Base-by-base conservation (phyloP, 106 monocot genomes). In the Posidonia australis region DNA sequence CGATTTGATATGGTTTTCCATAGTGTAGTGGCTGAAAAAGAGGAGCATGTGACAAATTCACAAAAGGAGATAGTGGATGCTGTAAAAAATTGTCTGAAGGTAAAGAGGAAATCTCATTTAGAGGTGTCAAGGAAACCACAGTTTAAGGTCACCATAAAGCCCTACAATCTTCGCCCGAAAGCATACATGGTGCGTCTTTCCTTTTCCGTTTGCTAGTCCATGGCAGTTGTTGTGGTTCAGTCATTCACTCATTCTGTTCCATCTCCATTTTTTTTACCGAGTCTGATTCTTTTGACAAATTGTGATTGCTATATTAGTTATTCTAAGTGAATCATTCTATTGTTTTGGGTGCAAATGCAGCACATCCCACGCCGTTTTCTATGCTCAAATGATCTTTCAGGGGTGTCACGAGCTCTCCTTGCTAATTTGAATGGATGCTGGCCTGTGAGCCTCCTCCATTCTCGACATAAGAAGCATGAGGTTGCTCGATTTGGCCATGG, bases 341-440 rank as follows among this genome's bases (percentile, higher is more conserved):
- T n/a, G n/a, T n/a, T n/a, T n/a, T n/a, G n/a, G n/a, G n/a, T n/a
- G n/a, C n/a, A n/a, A n/a, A n/a, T 57, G 44, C 68, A 75, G 75
- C 43, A 49, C 54, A 44, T 75, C 36, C 68, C 75, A 14, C 41
- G 43, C 10, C 10, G 17, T 23, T 75, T 68, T 27, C 25, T 52
- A 20, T 19, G 18, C 9, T 59, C 26, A 9, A 26, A 47, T 43
- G 51, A 52, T 1, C 27, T 55, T 43, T 42, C 61, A 51, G 17
- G 19, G 3, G 52, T 23, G 9, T 18, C 26, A 18, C 11, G 41
- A 46, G 36, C 60, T 14, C 43, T 24, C 49, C 52, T 75, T 0
- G 26, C 51, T 19, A 54, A 75, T 53, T 42, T 27, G 20, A 13
- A 44, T 10, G 45, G 62, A 18, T 21, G 16, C 0, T 75, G 62